Conservation (phyloP, 495 filamentous ascomycete species). For the Aspergillus conjunctus region DNA sequence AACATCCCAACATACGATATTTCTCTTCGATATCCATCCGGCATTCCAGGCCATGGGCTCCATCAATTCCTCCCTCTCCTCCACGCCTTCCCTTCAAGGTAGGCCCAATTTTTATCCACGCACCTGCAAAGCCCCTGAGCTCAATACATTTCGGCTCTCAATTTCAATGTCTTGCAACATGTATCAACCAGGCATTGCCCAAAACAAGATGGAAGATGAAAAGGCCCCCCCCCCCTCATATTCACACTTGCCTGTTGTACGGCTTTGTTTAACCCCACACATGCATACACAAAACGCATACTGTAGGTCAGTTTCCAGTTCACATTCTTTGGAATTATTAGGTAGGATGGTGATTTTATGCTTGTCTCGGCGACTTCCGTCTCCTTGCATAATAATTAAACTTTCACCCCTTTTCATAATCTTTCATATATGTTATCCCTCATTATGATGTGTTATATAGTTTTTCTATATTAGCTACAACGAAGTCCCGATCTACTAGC, state of each 20-base stretch:
- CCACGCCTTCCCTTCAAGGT: background rate
- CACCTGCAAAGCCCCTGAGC: background rate
- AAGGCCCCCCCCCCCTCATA: background rate
- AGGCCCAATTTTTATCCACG: background rate
- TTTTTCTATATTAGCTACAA: no score
- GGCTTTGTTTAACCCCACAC: background rate
- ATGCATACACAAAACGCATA: no score
- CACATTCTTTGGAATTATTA: conserved; percentile 19
- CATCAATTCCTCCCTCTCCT: background rate
- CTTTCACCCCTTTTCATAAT: background rate
- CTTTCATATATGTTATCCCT: background rate
- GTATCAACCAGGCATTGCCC: background rate
- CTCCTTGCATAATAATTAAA: conserved; percentile 3
- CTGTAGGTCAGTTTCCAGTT: background rate
- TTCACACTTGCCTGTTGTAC: background rate
- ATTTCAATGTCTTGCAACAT: background rate
- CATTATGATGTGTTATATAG: background rate
- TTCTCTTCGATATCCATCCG: background rate
- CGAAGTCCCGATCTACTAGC: no score
- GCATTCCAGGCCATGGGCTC: background rate
- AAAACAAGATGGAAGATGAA: background rate
- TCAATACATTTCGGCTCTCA: background rate
- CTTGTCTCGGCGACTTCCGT: conserved; percentile 5
- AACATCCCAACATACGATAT: background rate
- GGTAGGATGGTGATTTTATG: conserved; percentile 3